Evolutionary conservation across 257 asterid species (phyloP).

Genomic region (Lavandula angustifolia): DNA sequence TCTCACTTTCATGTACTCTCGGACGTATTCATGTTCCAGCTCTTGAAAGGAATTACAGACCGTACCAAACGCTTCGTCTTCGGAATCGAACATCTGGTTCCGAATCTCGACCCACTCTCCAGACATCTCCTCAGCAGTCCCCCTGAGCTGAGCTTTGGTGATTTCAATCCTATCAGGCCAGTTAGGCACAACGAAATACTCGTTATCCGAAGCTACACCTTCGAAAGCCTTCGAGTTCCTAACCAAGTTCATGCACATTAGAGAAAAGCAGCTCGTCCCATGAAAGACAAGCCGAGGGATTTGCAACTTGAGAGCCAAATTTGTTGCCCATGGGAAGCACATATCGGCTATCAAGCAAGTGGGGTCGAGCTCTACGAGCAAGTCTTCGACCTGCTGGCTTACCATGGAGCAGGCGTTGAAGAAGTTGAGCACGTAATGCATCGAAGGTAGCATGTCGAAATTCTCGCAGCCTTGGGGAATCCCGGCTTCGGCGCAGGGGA

Average conservation of each 20-base stretch:
- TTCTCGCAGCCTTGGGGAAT: slow-evolving; percentile 48
- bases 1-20: slow-evolving; percentile 12
- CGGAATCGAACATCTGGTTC: slow-evolving; percentile 1
- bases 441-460: slow-evolving; percentile 33
- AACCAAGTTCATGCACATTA: slow-evolving; percentile 29
- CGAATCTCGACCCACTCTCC: slow-evolving; percentile 27
- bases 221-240: slow-evolving; percentile 24
- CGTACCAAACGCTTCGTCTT: slow-evolving; percentile 26
- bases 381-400: slow-evolving; percentile 27
- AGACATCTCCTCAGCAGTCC: neutral
- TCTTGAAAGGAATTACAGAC: slow-evolving; percentile 38
- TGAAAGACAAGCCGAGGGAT: slow-evolving; percentile 51
- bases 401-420: slow-evolving; percentile 32
- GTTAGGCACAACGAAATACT: slow-evolving; percentile 50
- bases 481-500: slow-evolving; percentile 40
- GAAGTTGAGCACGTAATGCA: slow-evolving; percentile 24
- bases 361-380: slow-evolving; percentile 32
- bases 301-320: slow-evolving; percentile 26
- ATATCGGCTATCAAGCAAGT: slow-evolving; percentile 44
- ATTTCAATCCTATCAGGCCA: slow-evolving; percentile 49
- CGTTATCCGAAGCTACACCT: slow-evolving; percentile 31
- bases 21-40: slow-evolving; percentile 32
- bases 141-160: slow-evolving; percentile 49
- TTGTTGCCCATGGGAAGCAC: slow-evolving; percentile 45
- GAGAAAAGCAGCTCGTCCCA: slow-evolving; percentile 58